Evolutionary conservation across 768 basidiomycete genomes (phyloP), one percentile per base, ranked within the genome.

Genomic region (Calocybe gangraenosa): DNA sequence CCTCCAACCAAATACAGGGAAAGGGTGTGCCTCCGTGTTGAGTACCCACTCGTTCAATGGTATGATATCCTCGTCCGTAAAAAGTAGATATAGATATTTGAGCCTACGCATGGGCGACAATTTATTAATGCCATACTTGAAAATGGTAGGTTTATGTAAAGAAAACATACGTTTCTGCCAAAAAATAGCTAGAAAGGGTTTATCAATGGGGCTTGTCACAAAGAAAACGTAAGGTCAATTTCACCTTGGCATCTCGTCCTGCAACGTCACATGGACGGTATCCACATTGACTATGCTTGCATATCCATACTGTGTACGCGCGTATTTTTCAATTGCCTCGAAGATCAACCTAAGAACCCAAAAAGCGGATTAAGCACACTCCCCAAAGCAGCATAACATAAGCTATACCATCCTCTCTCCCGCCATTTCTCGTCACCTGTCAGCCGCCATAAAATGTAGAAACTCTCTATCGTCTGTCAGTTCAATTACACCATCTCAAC

Each of bases 11-110:
- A 87, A 84, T 19, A 87, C 69, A 2, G 85, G 87, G n/a, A 91
- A 60, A 14, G 89, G 88, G 56, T 91, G 90, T 18, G 86, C 90
- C 58, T 81, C 76, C 0, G 79, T 79, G 48, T 81, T 81, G 49
- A 81, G 78, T 10, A 81, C 78, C 75, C 76, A 81, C 39, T 71
- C 56, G 14, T 76, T 65, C 13, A 81, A 52, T 3, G 73, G 66
- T 14, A 88, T 53, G 8, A 75, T 62, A 42, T 87, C 83, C 2
- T 76, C 74, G 20, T 87, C 79, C 40, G 66, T 69, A 62, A 87
- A 89, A 34, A 86, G 61, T 22, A 89, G 68, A 60, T 79, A 81
- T 18, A 86, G 68, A 59, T 88, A 87, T 61, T 87, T 87, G 40
- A 87, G 64, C 34, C 77, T 79, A 52, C 2, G 43, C 11, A 18